Percentiles rank a stretch among this genome's conserved stretches.
Conservation (phyloP, 2,329 filamentous ascomycete species). For the Pochonia chlamydosporia region DNA sequence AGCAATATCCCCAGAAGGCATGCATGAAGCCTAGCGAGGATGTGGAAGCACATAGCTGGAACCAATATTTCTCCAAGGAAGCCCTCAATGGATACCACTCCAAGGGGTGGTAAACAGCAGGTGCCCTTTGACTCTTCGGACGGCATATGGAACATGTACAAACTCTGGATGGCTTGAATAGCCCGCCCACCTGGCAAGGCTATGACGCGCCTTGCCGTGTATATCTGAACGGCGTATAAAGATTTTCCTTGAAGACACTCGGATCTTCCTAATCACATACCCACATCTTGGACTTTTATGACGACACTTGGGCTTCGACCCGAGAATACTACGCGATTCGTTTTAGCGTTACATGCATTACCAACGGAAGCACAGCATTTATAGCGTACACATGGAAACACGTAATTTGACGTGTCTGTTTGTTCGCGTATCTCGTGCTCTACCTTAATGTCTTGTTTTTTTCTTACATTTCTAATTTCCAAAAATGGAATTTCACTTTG, state of each 20-base stretch:
- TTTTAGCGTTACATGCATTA: conserved; percentile 2
- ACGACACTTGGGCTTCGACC: neutral
- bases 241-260: conserved; percentile 14
- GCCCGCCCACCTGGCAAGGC: conserved; percentile 1
- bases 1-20: conserved; percentile 67
- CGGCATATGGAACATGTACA: neutral
- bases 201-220: conserved; percentile 15
- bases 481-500: conserved; percentile 1
- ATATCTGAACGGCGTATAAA: conserved; percentile 23
- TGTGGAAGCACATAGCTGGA: conserved; percentile 69
- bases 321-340: conserved; percentile 1
- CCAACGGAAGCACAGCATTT: conserved; percentile 2
- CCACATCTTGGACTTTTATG: neutral
- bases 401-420: neutral
- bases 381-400: neutral
- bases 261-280: conserved; percentile 4
- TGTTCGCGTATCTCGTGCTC: conserved; percentile 2
- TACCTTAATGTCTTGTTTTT: conserved; percentile 10
- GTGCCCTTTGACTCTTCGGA: neutral
- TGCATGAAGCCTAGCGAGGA: conserved; percentile 55
- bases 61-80: conserved; percentile 79
- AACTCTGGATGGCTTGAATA: neutral
- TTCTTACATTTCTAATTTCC: conserved; percentile 12
- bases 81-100: conserved; percentile 47
- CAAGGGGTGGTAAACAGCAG: conserved; percentile 32